Evolutionary conservation across 306 rosid species (phyloP), one percentile per base, ranked within the genome.

Genomic region (Acacia melanoxylon): DNA sequence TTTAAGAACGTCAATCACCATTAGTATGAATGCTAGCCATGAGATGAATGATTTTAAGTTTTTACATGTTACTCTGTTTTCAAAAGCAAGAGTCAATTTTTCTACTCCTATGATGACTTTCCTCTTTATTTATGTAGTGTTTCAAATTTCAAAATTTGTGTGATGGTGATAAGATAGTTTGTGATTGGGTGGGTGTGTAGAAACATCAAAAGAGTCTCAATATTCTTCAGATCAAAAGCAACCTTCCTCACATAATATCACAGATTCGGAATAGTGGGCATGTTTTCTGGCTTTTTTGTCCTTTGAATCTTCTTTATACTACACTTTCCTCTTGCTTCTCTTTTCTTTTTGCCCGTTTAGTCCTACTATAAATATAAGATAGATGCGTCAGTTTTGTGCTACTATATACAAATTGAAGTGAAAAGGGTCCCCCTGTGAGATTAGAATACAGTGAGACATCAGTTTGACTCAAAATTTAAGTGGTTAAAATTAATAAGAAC

Each of bases 161-260:
- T 58, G 56, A n/a, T 74, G 82, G 80, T 68, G 67, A 83, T 72
- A 69, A 25, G 62, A 74, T 81, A 25, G 69, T 41, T 80, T 67
- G 25, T 19, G 14, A 62, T 61, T 24, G 17, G 68, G 37, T 62
- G 20, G 40, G 68, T 5, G 4, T 13, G 9, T 37, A 62, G 19
- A 25, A 51, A 27, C 68, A 25, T 4, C 65, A 35, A 35, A 66
- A 67, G 69, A 63, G 41, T 29, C 41, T 14, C 69, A 27, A 63
- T 66, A 66, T 84, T 78, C 61, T 49, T 29, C 2, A 31, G n/a
- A 51, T 73, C 66, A 74, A 72, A 72, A 46, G 42, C 22, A 25
- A 33, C 13, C 40, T 7, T 20, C 59, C 41, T 19, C 51, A 22
- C n/a, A 71, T 22, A 73, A 73, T 29, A 51, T 17, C 3, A 31